Evolutionary conservation across 257 asterid genomes (phyloP).

Genomic region (Eucommia ulmoides): DNA sequence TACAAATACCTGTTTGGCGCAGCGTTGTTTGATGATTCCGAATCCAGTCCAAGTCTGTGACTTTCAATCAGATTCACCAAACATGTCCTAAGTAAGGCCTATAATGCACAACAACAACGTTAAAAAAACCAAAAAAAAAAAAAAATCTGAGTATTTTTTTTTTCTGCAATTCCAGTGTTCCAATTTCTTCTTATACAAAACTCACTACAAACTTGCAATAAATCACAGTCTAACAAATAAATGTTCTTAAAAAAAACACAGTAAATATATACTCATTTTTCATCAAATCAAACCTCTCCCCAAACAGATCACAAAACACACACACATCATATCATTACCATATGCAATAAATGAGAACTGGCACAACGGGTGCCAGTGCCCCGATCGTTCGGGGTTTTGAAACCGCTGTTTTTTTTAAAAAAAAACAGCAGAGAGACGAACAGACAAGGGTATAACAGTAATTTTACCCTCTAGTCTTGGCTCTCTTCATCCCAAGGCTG

Average conservation of each 20-base stretch:
- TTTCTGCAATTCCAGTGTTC: too few relatives aligned
- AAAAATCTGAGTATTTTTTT: too few relatives aligned
- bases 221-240: neutral
- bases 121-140: neutral
- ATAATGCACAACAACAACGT: neutral
- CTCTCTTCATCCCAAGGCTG: constrained; percentile 98
- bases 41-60: neutral
- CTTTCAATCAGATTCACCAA: neutral
- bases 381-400: too few relatives aligned
- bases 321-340: constrained; percentile 18
- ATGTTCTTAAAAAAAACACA: neutral
- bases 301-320: constrained; percentile 10
- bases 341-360: constrained; percentile 17
- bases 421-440: neutral
- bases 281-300: constrained; percentile 8
- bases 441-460: too few relatives aligned
- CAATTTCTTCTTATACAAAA: too few relatives aligned
- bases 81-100: neutral
- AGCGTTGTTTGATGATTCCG: neutral
- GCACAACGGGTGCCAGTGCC: constrained; percentile 16
- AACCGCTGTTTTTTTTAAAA: too few relatives aligned
- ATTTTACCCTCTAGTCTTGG: constrained; percentile 86
- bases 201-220: neutral
- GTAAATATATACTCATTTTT: neutral
- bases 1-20: too few relatives aligned